phyloP scores from a whole-genome alignment of 1,139 yeast genomes.

The Groenewaldozyma sp. region DNA sequence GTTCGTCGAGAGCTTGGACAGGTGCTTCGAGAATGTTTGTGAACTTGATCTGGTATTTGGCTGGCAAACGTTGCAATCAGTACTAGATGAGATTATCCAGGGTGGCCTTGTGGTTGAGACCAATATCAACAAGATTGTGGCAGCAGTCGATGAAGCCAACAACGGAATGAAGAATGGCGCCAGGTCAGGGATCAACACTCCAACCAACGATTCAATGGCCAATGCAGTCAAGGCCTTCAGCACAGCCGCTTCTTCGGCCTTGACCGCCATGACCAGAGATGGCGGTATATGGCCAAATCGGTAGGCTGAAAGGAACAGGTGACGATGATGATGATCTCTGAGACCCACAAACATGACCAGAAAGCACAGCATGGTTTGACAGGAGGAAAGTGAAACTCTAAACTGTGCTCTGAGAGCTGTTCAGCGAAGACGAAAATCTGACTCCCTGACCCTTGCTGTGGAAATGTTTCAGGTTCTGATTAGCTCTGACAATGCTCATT shows the following conservation, averaged over 20 bases:
- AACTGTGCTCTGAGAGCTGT: too few species aligned
- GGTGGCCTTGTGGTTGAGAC: conserved; percentile 99
- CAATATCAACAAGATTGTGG: conserved; percentile 73
- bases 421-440: too few species aligned
- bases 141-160: conserved; percentile 40
- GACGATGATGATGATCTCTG: not conserved
- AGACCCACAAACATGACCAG: too few species aligned
- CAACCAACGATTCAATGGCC: conserved; percentile 12
- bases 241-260: conserved; percentile 32
- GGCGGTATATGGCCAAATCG: conserved; percentile 38
- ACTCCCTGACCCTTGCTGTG: too few species aligned
- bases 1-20: conserved; percentile 88
- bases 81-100: conserved; percentile 75
- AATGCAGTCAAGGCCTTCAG: conserved; percentile 27
- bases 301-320: not conserved
- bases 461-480: not conserved
- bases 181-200: conserved; percentile 12
- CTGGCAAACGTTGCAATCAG: conserved; percentile 93
- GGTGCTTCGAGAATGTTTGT: conserved; percentile 89
- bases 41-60: conserved; percentile 93
- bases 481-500: too few species aligned
- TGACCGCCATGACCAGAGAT: conserved; percentile 40
- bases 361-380: too few species aligned
- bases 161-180: conserved; percentile 19
- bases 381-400: too few species aligned